A percentile compares a stretch with the other conserved stretches of the same genome.
Conservation (phyloP, 129 eudicot genomes). For the Helichrysum umbraculigerum region DNA sequence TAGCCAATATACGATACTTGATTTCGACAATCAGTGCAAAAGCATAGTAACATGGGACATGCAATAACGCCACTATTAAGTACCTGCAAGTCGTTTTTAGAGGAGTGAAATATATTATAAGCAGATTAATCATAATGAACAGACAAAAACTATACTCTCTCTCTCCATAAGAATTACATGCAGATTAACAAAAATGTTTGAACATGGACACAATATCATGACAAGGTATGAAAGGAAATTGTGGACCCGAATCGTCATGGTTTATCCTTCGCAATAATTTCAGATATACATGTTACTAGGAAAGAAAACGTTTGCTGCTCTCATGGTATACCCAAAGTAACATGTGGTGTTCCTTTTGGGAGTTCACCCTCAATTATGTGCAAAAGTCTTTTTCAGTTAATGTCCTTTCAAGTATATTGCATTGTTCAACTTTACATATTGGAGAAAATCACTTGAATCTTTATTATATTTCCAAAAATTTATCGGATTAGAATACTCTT, state of each 20-base stretch:
- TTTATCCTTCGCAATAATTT: not conserved
- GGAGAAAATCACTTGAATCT: not conserved
- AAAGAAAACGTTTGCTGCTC: not conserved
- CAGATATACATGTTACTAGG: not conserved
- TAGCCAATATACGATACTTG: conserved; percentile 49
- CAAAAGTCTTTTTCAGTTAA: no score
- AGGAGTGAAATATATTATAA: not conserved
- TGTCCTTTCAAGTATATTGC: no score
- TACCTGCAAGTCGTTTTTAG: conserved; percentile 27
- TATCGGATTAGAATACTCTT: not conserved
- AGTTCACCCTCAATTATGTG: not conserved
- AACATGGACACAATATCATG: not conserved
- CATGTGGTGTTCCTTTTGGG: not conserved
- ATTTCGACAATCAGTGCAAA: conserved; percentile 47
- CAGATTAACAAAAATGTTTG: not conserved
- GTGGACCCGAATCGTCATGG: not conserved
- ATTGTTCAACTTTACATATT: not conserved
- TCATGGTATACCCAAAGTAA: not conserved
- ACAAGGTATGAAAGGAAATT: not conserved
- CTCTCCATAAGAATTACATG: not conserved
- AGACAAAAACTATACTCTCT: not conserved
- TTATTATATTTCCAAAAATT: not conserved
- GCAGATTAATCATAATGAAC: not conserved
- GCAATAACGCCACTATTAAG: conserved; percentile 59
- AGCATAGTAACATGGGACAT: conserved; percentile 67